These are phyloP conservation scores for Hippophae tibetana DNA, from an alignment of 306 rosid genomes.

Conservation along the genomic window DNA sequence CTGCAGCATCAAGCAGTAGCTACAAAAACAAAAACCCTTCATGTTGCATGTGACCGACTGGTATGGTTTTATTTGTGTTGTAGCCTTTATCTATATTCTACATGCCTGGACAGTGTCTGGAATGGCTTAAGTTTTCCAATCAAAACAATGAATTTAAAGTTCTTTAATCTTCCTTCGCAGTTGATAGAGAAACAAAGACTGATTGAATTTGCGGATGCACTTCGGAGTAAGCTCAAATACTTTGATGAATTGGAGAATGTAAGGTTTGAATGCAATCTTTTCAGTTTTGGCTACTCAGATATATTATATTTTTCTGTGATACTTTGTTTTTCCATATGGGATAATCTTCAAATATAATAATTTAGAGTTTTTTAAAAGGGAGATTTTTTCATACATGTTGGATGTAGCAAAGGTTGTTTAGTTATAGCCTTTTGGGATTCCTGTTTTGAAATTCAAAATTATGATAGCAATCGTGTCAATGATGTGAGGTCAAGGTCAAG, in stretches of 20 bases:
- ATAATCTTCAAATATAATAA: slow-evolving; percentile 5
- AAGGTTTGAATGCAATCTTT: slow-evolving; percentile 85
- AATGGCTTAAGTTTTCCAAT: background rate
- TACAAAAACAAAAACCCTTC: slow-evolving; percentile 93
- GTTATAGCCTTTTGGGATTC: too few species aligned
- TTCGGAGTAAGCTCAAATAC: slow-evolving; percentile 90
- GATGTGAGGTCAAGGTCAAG: background rate
- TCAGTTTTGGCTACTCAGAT: slow-evolving; percentile 13
- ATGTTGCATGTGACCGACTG: slow-evolving; percentile 92
- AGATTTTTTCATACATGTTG: too few species aligned
- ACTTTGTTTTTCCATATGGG: slow-evolving; percentile 1
- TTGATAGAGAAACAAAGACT: slow-evolving; percentile 84
- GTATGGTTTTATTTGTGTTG: slow-evolving; percentile 33
- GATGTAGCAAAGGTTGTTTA: too few species aligned
- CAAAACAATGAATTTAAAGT: background rate
- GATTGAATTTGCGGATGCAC: slow-evolving; percentile 86
- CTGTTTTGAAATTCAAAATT: too few species aligned
- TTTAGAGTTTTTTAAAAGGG: too few species aligned
- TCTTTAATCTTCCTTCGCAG: slow-evolving; percentile 32
- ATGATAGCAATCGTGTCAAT: too few species aligned
- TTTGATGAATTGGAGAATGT: slow-evolving; percentile 99
- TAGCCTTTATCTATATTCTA: slow-evolving; percentile 1
- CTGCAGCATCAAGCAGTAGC: slow-evolving; percentile 95
- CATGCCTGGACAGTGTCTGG: slow-evolving; percentile 2
- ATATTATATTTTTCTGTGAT: background rate